These are phyloP conservation scores for Yarrowia sp. DNA, from an alignment of 805 yeast species.

Conservation along the genomic window DNA sequence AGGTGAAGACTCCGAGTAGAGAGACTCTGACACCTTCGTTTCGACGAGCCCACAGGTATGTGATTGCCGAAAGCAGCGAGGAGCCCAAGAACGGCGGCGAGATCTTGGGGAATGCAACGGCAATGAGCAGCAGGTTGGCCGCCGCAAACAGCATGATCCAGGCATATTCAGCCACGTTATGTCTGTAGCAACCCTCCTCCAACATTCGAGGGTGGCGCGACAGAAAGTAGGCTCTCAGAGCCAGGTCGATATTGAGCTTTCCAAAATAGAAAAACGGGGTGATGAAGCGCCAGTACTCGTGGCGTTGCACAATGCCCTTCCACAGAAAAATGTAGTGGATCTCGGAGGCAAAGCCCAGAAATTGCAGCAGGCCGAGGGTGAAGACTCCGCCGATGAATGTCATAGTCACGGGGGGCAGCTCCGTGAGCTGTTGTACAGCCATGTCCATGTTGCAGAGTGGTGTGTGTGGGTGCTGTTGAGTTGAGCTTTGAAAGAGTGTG, in stretches of 20 bases:
- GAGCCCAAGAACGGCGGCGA: conserved; percentile 43
- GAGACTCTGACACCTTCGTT: conserved; percentile 45
- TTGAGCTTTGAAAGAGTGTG: neutral
- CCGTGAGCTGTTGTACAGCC: conserved; percentile 26
- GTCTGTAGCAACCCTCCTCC: conserved; percentile 40
- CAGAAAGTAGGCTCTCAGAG: conserved; percentile 41
- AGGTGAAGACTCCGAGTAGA: conserved; percentile 44
- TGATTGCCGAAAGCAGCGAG: conserved; percentile 41
- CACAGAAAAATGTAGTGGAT: conserved; percentile 26
- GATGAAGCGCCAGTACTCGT: conserved; percentile 43
- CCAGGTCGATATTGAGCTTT: conserved; percentile 42
- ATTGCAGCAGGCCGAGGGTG: conserved; percentile 17
- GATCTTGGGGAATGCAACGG: conserved; percentile 35
- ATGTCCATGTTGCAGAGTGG: conserved; percentile 8
- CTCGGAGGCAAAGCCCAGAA: conserved; percentile 12
- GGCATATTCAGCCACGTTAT: conserved; percentile 41
- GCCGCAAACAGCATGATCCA: conserved; percentile 43
- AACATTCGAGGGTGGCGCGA: conserved; percentile 44
- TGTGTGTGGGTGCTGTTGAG: neutral
- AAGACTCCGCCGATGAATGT: conserved; percentile 20
- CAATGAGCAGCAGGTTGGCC: conserved; percentile 37
- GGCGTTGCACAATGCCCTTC: conserved; percentile 26
- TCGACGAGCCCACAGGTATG: conserved; percentile 50
- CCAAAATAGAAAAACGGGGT: conserved; percentile 48
- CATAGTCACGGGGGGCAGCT: conserved; percentile 27